Base-by-base conservation (phyloP, 2,329 filamentous ascomycete genomes). In the Arthrobotrys sinensis region DNA sequence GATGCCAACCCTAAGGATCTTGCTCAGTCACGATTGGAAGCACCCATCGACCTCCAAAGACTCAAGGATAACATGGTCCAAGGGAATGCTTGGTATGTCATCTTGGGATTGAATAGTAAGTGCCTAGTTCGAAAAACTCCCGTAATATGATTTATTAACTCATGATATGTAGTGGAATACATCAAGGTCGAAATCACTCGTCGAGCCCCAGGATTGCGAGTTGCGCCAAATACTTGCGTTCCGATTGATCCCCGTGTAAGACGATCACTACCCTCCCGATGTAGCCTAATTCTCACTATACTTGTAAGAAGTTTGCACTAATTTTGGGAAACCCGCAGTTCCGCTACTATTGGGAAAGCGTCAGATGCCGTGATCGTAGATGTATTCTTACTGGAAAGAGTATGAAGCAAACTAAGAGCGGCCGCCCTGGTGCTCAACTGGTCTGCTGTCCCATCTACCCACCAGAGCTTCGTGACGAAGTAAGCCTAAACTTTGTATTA, bases 371-470 rank as follows among this genome's bases (percentile, higher is more conserved):
- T 32, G 67, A 71, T 34, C 24, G 55, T 6, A 71, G n/a, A n/a
- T 71, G 67, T 38, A 45, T 71, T 28, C 48, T 71, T n/a, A 62
- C 53, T n/a, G 67, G 66, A 24, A 24, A 50, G 16, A 57, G 4
- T 4, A 52, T 70, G 40, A 21, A 45, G 14, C 52, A 45, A 8
- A 34, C 53, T 2, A 45, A 19, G n/a, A 40, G 36, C n/a, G 43
- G 46, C 11, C 45, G 16, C 10, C 43, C 55, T 16, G 32, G 34
- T 40, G 36, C 34, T 0, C 24, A 32, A 14, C 12, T 63, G 4
- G 43, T 62, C 16, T 40, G 43, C 34, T 71, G 67, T 34, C 67
- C 60, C 19, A 46, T 71, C 11, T 63, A 53, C 67, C 67, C 67
- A 19, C 67, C 45, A 63, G 67, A 71, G 46, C 55, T 71, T 11